A percentile compares a stretch with the other conserved stretches of the same genome.
These are phyloP conservation scores for Aspergillus chevalieri DNA, from an alignment of 2,329 filamentous ascomycete genomes.

Conservation along the genomic window DNA sequence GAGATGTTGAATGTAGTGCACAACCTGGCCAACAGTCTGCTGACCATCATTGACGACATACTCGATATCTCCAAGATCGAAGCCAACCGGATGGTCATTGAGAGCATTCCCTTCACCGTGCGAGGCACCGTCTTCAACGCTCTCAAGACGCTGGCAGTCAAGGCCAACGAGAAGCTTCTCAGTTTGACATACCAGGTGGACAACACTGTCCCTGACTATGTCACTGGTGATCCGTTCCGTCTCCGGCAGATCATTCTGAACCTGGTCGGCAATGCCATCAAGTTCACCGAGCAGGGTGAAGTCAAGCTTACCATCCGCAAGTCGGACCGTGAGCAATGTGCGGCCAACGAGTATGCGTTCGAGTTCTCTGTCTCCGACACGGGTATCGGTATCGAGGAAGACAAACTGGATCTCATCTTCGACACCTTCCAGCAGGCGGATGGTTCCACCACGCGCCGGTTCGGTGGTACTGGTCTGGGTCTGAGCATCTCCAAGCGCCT, in stretches of 20 bases:
- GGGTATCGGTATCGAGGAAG: conserved; percentile 89
- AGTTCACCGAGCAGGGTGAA: conserved; percentile 95
- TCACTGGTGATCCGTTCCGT: conserved; percentile 94
- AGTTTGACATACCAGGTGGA: conserved; percentile 92
- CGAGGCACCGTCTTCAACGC: conserved; percentile 95
- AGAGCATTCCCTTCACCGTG: conserved; percentile 93
- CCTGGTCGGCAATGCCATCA: conserved; percentile 95
- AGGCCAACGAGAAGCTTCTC: conserved; percentile 91
- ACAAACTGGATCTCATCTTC: conserved; percentile 95
- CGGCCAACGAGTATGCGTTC: conserved; percentile 76
- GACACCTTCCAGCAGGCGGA: conserved; percentile 99
- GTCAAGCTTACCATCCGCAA: conserved; percentile 88
- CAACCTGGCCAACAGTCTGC: conserved; percentile 86
- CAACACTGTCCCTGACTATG: conserved; percentile 86
- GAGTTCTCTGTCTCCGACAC: conserved; percentile 96
- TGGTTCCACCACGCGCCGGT: conserved; percentile 91
- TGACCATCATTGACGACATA: conserved; percentile 90
- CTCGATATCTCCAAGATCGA: conserved; percentile 72
- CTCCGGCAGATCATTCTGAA: conserved; percentile 95
- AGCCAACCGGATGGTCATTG: conserved; percentile 95
- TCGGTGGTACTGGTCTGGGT: conserved; percentile 88
- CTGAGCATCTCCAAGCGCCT: conserved; percentile 92
- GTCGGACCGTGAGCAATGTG: conserved; percentile 59
- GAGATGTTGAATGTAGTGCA: conserved; percentile 99
- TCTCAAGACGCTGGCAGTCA: conserved; percentile 91